These are phyloP conservation scores for Neolecta irregularis DNA, from an alignment of 1,139 yeast genomes.

Conservation along the genomic window DNA sequence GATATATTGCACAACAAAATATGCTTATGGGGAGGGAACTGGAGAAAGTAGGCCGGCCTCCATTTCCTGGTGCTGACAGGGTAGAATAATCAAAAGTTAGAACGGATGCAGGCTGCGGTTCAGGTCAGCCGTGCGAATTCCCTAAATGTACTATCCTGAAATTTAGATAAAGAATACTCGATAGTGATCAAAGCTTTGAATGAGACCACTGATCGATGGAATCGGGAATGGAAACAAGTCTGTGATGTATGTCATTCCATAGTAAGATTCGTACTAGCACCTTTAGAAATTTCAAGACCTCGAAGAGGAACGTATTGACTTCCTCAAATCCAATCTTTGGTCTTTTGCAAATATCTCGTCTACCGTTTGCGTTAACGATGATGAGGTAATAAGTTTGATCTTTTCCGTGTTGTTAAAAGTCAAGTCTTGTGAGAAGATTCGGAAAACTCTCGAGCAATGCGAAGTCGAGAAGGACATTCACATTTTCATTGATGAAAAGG, in stretches of 20 bases:
- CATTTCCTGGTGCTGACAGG: too few relatives aligned
- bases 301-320: conserved; percentile 66
- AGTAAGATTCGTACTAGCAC: conserved; percentile 1
- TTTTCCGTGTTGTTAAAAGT: background rate
- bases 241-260: conserved; percentile 27
- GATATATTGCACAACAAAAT: conserved; percentile 47
- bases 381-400: conserved; percentile 29
- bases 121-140: conserved; percentile 2
- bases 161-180: conserved; percentile 43
- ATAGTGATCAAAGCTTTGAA: conserved; percentile 43
- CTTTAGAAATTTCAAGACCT: conserved; percentile 44
- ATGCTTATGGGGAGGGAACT: conserved; percentile 68
- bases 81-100: conserved; percentile 47
- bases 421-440: conserved; percentile 46
- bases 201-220: conserved; percentile 57
- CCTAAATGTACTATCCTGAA: conserved; percentile 17
- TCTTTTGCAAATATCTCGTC: conserved; percentile 66
- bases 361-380: conserved; percentile 63
- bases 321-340: conserved; percentile 65
- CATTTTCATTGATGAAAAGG: conserved; percentile 38
- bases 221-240: conserved; percentile 61
- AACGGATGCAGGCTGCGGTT: conserved; percentile 38
- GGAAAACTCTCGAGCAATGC: conserved; percentile 54
- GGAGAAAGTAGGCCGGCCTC: too few relatives aligned
- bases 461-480: conserved; percentile 47